Evolutionary conservation across 805 yeast genomes (phyloP), one percentile per base, ranked within the genome.

Genomic region (Torulaspora quercuum): DNA sequence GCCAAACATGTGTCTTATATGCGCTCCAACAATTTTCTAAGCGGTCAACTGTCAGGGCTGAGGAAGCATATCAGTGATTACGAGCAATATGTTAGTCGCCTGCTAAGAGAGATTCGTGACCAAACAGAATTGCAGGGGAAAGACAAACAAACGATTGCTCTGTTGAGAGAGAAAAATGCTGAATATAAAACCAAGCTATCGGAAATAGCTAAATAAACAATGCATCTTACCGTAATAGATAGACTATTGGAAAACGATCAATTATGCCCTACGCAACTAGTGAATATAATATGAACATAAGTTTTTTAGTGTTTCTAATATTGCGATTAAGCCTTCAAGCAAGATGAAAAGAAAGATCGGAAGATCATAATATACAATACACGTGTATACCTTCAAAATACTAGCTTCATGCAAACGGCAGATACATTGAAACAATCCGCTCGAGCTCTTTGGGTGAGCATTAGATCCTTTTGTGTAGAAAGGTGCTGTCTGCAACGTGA

Each of bases 1-100:
- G 40, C 53, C 11, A 48, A 51, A 26, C 50, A 49, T 37, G 41
- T 47, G 2, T 40, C 50, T 8, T 46, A 47, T 26, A 44, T 48
- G 49, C 44, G 50, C 5, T 49, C 55, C 11, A 52, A 52, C 28
- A 39, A 41, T 14, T 50, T 52, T 39, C 33, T 52, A 13, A 50
- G 53, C 14, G 43, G 45, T 11, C 53, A 50, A 28, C 43, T 52
- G 13, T 31, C 32, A 10, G 50, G 48, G 3, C 25, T 49, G 17
- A 40, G 55, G 16, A 49, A 48, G 25, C 48, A 50, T 25, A 35
- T 44, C 15, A 21, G 33, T 8, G 47, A 43, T 14, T 41, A 46
- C 12, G 50, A 46, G 16, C 32, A 41, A 12, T 44, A 44, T 28
- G 46, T 39, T 2, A 38, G 23, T 4, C 45, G 45, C 9, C 19